Conservation (phyloP, 164 flowering plant species). For the Magnolia changhungtana region DNA sequence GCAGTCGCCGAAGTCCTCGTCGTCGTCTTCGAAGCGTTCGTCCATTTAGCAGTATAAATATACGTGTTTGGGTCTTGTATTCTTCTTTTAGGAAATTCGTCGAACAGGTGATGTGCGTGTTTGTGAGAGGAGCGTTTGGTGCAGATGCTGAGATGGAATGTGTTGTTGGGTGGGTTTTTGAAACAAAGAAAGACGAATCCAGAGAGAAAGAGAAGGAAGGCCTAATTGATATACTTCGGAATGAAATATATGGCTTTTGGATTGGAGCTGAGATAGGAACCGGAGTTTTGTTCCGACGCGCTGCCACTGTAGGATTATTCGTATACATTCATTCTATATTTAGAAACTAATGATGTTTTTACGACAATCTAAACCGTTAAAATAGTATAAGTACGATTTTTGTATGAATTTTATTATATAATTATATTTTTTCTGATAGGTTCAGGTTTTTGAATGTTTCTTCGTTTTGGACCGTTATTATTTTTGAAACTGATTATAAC, state of each 20-base stretch:
- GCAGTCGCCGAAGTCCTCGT: slow-evolving; percentile 21
- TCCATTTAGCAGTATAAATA: not conserved
- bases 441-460: too few relatives aligned
- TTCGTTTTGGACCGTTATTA: too few relatives aligned
- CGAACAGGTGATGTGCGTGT: not conserved
- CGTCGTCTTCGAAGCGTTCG: slow-evolving; percentile 1
- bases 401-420: too few relatives aligned
- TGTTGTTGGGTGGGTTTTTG: not conserved
- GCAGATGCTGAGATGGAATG: not conserved
- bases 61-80: not conserved
- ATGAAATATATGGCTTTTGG: not conserved
- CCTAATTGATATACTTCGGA: not conserved
- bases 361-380: too few relatives aligned
- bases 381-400: too few relatives aligned
- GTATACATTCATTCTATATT: not conserved
- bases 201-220: not conserved
- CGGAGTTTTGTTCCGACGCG: not conserved
- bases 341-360: too few relatives aligned
- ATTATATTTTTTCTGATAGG: too few relatives aligned
- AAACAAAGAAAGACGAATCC: not conserved
- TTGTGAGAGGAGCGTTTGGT: not conserved
- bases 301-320: not conserved
- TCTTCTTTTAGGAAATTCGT: not conserved
- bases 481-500: too few relatives aligned
- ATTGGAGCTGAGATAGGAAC: not conserved